These are phyloP conservation scores for Withania somnifera DNA, from an alignment of 305 asterid genomes.

Conservation along the genomic window DNA sequence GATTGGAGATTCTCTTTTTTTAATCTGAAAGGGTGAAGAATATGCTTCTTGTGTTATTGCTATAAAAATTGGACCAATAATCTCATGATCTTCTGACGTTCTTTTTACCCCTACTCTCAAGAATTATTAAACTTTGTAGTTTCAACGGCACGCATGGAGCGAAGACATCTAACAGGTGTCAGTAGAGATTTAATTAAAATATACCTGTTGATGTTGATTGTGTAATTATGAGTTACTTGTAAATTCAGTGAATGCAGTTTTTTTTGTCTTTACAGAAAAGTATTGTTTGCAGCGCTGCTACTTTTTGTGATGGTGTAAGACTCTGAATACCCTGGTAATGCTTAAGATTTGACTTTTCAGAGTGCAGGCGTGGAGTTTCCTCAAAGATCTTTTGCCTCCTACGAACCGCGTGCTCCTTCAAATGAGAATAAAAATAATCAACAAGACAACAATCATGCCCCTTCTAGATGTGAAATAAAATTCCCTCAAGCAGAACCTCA, in stretches of 20 bases:
- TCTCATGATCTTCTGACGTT: background rate
- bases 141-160: background rate
- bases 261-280: background rate
- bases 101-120: background rate
- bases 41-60: background rate
- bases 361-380: slow-evolving; percentile 90
- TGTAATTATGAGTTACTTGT: background rate
- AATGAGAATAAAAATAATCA: slow-evolving; percentile 29
- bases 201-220: background rate
- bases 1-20: background rate
- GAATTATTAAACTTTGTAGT: background rate
- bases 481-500: slow-evolving; percentile 36
- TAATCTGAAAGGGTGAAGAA: background rate
- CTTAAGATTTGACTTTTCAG: slow-evolving; percentile 29
- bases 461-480: slow-evolving; percentile 32
- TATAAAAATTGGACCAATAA: background rate
- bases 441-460: slow-evolving; percentile 26
- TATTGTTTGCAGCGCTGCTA: background rate
- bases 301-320: background rate
- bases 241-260: background rate
- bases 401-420: slow-evolving; percentile 24
- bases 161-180: background rate
- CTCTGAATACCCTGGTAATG: slow-evolving; percentile 1
- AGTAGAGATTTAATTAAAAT: background rate
- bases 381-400: slow-evolving; percentile 39